phyloP scores from a whole-genome alignment of 495 filamentous ascomycete genomes.

The Durotheca rogersii region DNA sequence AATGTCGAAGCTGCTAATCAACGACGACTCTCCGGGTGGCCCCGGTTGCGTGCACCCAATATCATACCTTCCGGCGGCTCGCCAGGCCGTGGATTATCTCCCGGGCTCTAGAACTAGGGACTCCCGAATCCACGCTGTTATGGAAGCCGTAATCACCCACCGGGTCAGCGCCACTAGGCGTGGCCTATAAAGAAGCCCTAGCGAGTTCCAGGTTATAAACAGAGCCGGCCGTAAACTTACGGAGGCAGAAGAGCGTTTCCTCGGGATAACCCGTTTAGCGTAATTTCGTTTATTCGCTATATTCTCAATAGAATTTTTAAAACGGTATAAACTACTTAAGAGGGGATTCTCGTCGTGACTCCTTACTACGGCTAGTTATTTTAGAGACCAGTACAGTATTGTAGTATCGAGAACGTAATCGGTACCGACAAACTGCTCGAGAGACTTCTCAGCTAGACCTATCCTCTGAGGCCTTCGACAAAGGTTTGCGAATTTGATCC shows the following conservation, averaged over 20 bases:
- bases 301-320: slow-evolving; percentile 96
- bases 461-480: slow-evolving; percentile 93
- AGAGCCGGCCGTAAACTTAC: slow-evolving; percentile 76
- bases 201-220: slow-evolving; percentile 69
- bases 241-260: slow-evolving; percentile 73
- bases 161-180: slow-evolving; percentile 52
- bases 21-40: too few relatives aligned
- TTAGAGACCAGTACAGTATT: slow-evolving; percentile 54
- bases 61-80: too few relatives aligned
- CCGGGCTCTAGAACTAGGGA: slow-evolving; percentile 44
- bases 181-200: slow-evolving; percentile 51
- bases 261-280: slow-evolving; percentile 47
- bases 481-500: slow-evolving; percentile 97
- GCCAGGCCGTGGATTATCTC: slow-evolving; percentile 59
- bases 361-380: slow-evolving; percentile 48
- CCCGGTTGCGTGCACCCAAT: too few relatives aligned
- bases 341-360: slow-evolving; percentile 52
- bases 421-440: slow-evolving; percentile 65
- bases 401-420: slow-evolving; percentile 64
- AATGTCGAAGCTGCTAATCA: too few relatives aligned
- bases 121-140: slow-evolving; percentile 53
- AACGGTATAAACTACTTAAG: slow-evolving; percentile 84
- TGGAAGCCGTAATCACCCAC: slow-evolving; percentile 58
- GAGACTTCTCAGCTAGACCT: slow-evolving; percentile 94
- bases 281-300: slow-evolving; percentile 51